Evolutionary conservation across 2,329 filamentous ascomycete genomes (phyloP).

Genomic region (Botrytis tulipae): DNA sequence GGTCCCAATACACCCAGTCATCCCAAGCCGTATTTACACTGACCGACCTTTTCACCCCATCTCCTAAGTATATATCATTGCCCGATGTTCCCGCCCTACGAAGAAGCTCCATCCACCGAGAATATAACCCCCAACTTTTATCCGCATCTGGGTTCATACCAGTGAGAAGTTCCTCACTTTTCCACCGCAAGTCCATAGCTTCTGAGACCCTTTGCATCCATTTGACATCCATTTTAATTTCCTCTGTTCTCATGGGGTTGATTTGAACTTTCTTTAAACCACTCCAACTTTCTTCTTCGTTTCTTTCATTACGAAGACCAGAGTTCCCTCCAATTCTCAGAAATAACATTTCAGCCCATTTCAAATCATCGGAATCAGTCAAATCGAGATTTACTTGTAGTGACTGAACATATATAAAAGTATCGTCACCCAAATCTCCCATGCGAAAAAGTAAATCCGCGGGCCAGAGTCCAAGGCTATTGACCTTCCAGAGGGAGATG

Average conservation of each 20-base stretch:
- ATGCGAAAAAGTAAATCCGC: constrained; percentile 16
- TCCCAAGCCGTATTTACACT: constrained; percentile 16
- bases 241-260: constrained; percentile 15
- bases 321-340: background rate
- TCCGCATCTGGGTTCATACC: background rate
- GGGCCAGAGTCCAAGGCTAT: constrained; percentile 17
- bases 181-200: constrained; percentile 8
- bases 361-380: constrained; percentile 7
- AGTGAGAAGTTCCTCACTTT: background rate
- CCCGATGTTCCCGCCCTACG: background rate
- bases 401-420: background rate
- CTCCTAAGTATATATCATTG: background rate
- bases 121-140: constrained; percentile 3
- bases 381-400: constrained; percentile 18
- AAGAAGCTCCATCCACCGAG: constrained; percentile 11
- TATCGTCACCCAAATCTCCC: background rate
- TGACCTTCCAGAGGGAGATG: constrained; percentile 10
- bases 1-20: constrained; percentile 4
- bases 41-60: background rate
- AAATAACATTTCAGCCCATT: constrained; percentile 12
- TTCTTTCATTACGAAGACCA: background rate
- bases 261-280: constrained; percentile 4
- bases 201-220: constrained; percentile 19
- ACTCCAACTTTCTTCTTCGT: background rate
- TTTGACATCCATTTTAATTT: constrained; percentile 12